phyloP scores from a whole-genome alignment of 768 basidiomycete species.

The Psilocybe subaeruginosa region DNA sequence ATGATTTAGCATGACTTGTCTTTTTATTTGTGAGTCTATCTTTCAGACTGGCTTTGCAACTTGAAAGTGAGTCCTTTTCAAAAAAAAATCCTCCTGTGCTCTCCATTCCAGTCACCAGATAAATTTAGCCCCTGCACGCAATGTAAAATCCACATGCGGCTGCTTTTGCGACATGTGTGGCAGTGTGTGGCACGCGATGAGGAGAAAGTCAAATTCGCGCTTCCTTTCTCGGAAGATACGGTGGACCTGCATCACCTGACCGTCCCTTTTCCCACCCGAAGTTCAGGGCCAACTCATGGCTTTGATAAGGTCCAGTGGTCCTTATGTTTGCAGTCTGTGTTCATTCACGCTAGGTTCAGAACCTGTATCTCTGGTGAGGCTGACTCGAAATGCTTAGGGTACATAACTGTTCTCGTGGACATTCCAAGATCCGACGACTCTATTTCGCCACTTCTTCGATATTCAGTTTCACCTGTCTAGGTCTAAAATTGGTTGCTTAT shows the following conservation, averaged over 20 bases:
- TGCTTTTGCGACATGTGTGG: neutral
- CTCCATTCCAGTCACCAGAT: neutral
- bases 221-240: slow-evolving; percentile 8
- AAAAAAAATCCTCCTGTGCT: too few relatives aligned
- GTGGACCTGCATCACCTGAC: slow-evolving; percentile 5
- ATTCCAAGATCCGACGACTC: neutral
- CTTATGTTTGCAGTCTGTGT: too few relatives aligned
- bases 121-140: neutral
- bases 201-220: slow-evolving; percentile 10
- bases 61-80: too few relatives aligned
- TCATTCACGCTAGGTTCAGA: neutral
- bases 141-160: neutral
- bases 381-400: neutral
- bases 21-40: too few relatives aligned
- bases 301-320: neutral
- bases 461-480: neutral
- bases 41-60: too few relatives aligned
- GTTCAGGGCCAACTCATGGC: neutral
- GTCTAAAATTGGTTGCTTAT: neutral
- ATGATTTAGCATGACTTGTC: neutral
- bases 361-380: neutral
- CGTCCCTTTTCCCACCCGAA: slow-evolving; percentile 1
- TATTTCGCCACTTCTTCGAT: neutral
- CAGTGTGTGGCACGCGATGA: slow-evolving; percentile 7
- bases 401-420: neutral